Evolutionary conservation across 2,329 filamentous ascomycete species (phyloP).

Genomic region (Sporothrix pseudoabietina): DNA sequence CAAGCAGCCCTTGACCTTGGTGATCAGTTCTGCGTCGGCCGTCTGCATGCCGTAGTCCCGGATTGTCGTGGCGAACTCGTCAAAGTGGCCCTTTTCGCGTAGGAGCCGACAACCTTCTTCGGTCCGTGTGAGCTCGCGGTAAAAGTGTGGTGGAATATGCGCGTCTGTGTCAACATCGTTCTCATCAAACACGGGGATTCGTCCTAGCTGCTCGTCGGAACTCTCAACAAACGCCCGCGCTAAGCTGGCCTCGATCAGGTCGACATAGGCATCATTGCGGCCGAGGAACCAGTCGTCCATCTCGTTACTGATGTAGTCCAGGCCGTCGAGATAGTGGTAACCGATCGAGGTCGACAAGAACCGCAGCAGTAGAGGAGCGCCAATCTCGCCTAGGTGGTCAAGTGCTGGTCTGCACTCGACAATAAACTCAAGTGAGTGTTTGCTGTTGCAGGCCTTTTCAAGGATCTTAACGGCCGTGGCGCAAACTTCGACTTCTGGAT

Average conservation of each 20-base stretch:
- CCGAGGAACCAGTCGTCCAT: conserved; percentile 99
- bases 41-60: conserved; percentile 82
- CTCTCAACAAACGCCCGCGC: conserved; percentile 63
- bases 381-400: conserved; percentile 95
- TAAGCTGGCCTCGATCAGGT: conserved; percentile 91
- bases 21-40: conserved; percentile 80
- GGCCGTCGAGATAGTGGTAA: conserved; percentile 93
- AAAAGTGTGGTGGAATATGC: conserved; percentile 94
- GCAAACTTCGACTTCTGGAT: conserved; percentile 95
- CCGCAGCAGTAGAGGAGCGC: conserved; percentile 84
- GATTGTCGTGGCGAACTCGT: conserved; percentile 88
- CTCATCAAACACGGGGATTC: conserved; percentile 61
- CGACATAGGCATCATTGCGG: conserved; percentile 93
- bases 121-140: conserved; percentile 89
- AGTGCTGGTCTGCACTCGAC: conserved; percentile 93
- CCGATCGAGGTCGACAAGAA: conserved; percentile 96
- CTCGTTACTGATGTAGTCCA: conserved; percentile 98
- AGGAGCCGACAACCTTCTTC: conserved; percentile 88
- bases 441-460: conserved; percentile 94
- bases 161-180: conserved; percentile 57
- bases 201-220: conserved; percentile 56
- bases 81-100: conserved; percentile 91
- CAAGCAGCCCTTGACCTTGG: conserved; percentile 93
- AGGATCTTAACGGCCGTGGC: conserved; percentile 95
- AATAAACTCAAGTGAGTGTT: conserved; percentile 88